phyloP scores from a whole-genome alignment of 2,329 filamentous ascomycete genomes.

The Talaromyces sp. region DNA sequence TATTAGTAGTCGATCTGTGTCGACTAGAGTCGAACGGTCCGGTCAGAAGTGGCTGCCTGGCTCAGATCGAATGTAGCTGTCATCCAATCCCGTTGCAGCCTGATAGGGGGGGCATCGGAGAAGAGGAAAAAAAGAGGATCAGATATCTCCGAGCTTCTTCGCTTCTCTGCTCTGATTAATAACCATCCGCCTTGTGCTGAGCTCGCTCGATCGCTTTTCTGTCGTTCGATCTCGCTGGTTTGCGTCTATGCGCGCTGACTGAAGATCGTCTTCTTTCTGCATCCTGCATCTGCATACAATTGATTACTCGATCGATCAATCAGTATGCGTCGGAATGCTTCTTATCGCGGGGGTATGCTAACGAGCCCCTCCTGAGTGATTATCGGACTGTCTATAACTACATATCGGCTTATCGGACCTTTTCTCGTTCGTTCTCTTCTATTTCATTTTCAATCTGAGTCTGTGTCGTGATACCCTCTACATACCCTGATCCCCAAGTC shows the following conservation, averaged over 20 bases:
- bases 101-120: neutral
- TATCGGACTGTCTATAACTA: neutral
- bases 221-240: neutral
- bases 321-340: slow-evolving; percentile 12
- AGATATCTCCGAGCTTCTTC: neutral
- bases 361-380: slow-evolving; percentile 17
- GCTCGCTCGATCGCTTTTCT: neutral
- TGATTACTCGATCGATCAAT: neutral
- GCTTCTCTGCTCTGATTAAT: slow-evolving; percentile 9
- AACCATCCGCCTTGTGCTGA: neutral
- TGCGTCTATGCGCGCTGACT: neutral
- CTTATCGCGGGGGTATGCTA: slow-evolving; percentile 18
- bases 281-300: neutral
- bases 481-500: neutral
- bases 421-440: neutral
- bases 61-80: neutral
- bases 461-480: neutral
- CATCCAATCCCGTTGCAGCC: slow-evolving; percentile 7
- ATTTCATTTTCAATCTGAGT: neutral
- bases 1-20: too few relatives aligned
- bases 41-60: slow-evolving; percentile 1
- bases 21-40: neutral
- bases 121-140: neutral
- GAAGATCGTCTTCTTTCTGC: neutral
- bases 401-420: neutral